Base-by-base conservation (phyloP, 2,329 filamentous ascomycete genomes). In the Didymella exigua region DNA sequence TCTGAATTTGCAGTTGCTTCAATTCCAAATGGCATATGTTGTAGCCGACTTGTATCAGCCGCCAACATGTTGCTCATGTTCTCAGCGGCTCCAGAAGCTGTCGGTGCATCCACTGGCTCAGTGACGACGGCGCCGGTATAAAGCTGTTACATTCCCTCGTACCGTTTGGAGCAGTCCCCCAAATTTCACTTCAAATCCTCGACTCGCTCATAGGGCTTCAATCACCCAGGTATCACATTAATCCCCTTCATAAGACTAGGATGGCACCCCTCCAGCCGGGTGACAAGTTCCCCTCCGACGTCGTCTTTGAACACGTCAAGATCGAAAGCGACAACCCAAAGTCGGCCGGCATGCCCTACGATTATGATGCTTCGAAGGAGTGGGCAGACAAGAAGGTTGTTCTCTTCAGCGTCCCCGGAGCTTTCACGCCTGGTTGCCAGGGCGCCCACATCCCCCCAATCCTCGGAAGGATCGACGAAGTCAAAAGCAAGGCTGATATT, bases 281-380 rank as follows among this genome's bases (percentile, higher is more conserved):
- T 24, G 40, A 51, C 18, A 38, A 44, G 18, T 51, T 44, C 9
- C 18, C 40, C n/a, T 37, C 26, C 1, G 38, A 26, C n/a, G 31
- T 51, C 24, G 13, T 51, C 14, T 51, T 44, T 33, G 40, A 38
- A 16, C 37, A 36, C 16, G 23, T 51, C 48, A 44, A 44, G 26
- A 51, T 45, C 8, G 49, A 51, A 9, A 45, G 18, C 26, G 33
- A 51, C 9, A 38, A 33, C n/a, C 41, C 33, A n/a, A 44, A 38
- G 26, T 29, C 19, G 16, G 40, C 48, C 23, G 48, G 41, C 14
- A 51, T 44, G 48, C 38, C 47, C 14, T n/a, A 38, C 18, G 24
- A 50, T 11, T 31, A 50, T 26, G 24, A 50, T 13, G 31, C 24
- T n/a, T 44, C 38, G 11, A 51, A 41, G 14, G 41, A 45, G 14